Base-by-base conservation (phyloP, 116 monocot genomes). In the Posidonia oceanica region DNA sequence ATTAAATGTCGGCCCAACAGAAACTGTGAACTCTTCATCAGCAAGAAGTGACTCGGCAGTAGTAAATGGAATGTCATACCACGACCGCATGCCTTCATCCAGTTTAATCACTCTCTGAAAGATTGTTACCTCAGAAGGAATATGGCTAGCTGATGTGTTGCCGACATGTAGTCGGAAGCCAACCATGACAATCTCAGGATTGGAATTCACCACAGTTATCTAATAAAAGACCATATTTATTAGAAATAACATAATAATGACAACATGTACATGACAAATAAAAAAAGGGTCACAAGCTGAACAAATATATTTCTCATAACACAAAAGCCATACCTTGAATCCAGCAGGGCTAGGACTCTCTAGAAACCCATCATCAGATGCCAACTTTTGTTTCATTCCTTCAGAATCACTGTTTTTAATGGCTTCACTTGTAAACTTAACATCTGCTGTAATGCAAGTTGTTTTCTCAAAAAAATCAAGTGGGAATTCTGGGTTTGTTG, bases 381-480 rank as follows among this genome's bases (percentile, higher is more conserved):
- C 66, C 44, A 98, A 84, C 69, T 80, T 83, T 66, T 98, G 97
- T 69, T 87, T 98, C 38, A 83, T 81, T 66, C 71, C 78, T 74
- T 98, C 97, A 73, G 97, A 87, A 74, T 98, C 97, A 78, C 73
- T 70, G 37, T 84, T 83, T 72, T 82, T 98, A 61, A 85, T 66
- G 15, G 80, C 80, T 74, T 98, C 97, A 75, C 90, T 72, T 53
- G 73, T 90, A 41, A 98, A 61, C 68, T 84, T 93, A 38, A 90
- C 84, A 70, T 90, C 93, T 58, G 75, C 53, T 22, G 97, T 89
- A 74, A 98, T 89, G 76, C 92, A 98, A 55, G 76, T 84, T 16
- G 97, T 87, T 73, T 87, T 98, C 63, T 98, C 97, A 86, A 98
- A 98, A 75, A 90, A 98, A 69, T 93, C 97, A 69, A 98, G 87